A percentile compares a stretch with the other conserved stretches of the same genome.
Evolutionary conservation across 2,329 filamentous ascomycete genomes (phyloP).

Genomic region (Ophiostoma pallidulum): DNA sequence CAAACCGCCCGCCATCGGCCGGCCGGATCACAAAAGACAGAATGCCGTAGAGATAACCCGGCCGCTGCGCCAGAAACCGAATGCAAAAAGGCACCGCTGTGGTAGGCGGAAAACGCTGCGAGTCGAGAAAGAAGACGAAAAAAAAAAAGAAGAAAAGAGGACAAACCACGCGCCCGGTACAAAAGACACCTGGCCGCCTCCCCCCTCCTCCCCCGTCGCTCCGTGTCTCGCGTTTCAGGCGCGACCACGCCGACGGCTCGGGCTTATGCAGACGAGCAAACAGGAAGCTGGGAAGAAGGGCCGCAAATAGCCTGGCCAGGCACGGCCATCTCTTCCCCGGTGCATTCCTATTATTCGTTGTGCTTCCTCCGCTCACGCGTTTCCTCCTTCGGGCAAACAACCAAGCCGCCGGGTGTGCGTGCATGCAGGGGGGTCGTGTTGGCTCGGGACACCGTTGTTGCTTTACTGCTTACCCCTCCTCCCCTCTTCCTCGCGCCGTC

Average conservation of each 20-base stretch:
- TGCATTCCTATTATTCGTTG: too few species aligned
- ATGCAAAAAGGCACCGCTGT: too few species aligned
- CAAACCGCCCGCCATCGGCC: constrained; percentile 3
- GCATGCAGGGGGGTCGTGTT: not conserved
- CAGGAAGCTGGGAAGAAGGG: not conserved
- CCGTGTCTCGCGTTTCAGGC: constrained; percentile 16
- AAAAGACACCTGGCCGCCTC: not conserved
- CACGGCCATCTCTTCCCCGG: too few species aligned
- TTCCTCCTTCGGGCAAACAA: not conserved
- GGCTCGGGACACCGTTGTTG: not conserved
- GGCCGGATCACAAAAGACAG: not conserved
- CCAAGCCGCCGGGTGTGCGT: not conserved
- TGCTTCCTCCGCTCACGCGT: too few species aligned
- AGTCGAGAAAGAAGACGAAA: not conserved
- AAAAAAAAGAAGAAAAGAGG: not conserved
- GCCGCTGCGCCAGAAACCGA: too few species aligned
- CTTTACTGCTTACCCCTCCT: not conserved
- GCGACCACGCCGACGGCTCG: constrained; percentile 14
- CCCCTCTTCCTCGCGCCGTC: too few species aligned
- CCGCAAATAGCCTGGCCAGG: not conserved
- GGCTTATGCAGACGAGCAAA: constrained; percentile 3
- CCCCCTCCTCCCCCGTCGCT: constrained; percentile 11
- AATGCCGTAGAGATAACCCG: not conserved
- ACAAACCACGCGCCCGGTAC: not conserved
- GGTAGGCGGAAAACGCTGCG: too few species aligned